Base-by-base conservation (phyloP, 768 basidiomycete species). In the Lentinula guzmanii region DNA sequence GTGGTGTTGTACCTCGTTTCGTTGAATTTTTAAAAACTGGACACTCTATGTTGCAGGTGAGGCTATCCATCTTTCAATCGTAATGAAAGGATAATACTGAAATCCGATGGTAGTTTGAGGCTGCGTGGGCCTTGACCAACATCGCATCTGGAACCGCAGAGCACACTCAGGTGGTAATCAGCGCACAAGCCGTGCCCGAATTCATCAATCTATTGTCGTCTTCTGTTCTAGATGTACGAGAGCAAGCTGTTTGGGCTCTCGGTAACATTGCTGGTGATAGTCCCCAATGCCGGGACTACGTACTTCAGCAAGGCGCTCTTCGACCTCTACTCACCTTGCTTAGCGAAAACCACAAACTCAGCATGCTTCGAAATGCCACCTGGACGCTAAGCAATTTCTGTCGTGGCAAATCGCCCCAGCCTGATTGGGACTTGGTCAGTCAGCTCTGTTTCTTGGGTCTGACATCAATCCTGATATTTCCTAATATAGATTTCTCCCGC, bases 381-480 rank as follows among this genome's bases (percentile, higher is more conserved):
- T 99, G 97, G 97, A 98, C 97, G 13, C 77, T 99, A 74, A 95
- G 93, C 81, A 99, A 99, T 81, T 98, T 99, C 76, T 99, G 97
- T 77, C 82, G 97, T 66, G 97, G 97, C 67, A 98, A 98, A 79
- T 86, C 89, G 60, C 97, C 97, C 65, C 97, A 98, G 72, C 97
- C 97, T 24, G 91, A 93, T 69, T 99, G 97, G 97, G 92, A 96
- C 66, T 74, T 96, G 76, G 96, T 97, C 68, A 65, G 88, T 77
- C 61, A 41, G 61, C 37, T 60, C 39, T 45, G 5, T 65, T 64
- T 41, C 58, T 63, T 28, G 28, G 31, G 9, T 28, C 53, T 63
- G 21, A 45, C 43, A 59, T 61, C 67, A n/a, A 67, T 63, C 41
- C 63, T 67, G 60, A 67, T 65, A 21, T 43, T n/a, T 52, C 61